phyloP scores from a whole-genome alignment of 2,329 filamentous ascomycete genomes.

The Clarireedia monteithiana region DNA sequence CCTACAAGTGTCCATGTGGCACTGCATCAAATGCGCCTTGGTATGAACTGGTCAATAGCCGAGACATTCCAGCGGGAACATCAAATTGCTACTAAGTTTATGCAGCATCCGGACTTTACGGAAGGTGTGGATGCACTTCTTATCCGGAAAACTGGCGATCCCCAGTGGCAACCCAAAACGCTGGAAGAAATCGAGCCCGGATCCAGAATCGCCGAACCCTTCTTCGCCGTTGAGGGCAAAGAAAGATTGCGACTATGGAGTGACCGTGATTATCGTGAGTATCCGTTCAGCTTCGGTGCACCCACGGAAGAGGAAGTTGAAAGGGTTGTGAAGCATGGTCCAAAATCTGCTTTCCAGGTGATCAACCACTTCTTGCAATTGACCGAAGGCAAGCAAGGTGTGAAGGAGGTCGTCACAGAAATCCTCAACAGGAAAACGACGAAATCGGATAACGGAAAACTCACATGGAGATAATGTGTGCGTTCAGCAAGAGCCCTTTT shows the following conservation, averaged over 20 bases:
- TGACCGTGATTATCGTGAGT: constrained; percentile 56
- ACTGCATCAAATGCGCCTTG: constrained; percentile 73
- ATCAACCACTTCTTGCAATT: constrained; percentile 52
- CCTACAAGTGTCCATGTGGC: constrained; percentile 83
- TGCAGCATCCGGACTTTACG: constrained; percentile 83
- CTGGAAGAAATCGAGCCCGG: constrained; percentile 56
- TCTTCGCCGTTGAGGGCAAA: constrained; percentile 51
- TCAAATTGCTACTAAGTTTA: constrained; percentile 78
- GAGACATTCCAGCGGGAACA: constrained; percentile 83
- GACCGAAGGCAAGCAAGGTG: constrained; percentile 59
- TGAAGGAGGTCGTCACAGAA: constrained; percentile 60
- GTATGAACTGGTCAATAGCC: constrained; percentile 67
- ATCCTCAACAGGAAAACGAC: constrained; percentile 46
- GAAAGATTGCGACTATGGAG: constrained; percentile 53
- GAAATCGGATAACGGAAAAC: constrained; percentile 24
- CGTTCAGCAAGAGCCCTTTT: constrained; percentile 3
- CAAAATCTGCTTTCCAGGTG: constrained; percentile 47
- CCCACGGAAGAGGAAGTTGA: constrained; percentile 61
- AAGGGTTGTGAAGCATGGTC: constrained; percentile 34
- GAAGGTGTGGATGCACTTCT: constrained; percentile 83
- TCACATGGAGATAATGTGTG: constrained; percentile 17
- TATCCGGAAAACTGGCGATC: constrained; percentile 51
- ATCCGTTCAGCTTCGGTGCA: constrained; percentile 63
- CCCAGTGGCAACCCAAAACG: constrained; percentile 64
- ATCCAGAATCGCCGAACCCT: constrained; percentile 51